Evolutionary conservation across 176 grass and related monocot species (phyloP).

Genomic region (Cenchrus americanus): DNA sequence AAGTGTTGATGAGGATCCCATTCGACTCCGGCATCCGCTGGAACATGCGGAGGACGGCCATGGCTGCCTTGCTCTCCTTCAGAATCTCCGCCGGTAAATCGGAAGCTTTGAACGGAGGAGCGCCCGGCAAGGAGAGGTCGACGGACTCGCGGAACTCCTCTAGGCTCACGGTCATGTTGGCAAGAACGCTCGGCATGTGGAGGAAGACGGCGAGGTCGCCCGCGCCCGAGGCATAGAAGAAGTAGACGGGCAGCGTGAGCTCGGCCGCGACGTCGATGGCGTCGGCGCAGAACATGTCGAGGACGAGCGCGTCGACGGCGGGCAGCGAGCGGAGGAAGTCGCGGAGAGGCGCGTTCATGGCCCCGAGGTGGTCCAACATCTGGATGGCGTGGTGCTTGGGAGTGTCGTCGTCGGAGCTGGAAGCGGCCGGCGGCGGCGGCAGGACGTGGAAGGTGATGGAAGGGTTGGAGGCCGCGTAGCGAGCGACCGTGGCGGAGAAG

Average conservation of each 20-base stretch:
- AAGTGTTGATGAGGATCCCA: constrained; percentile 60
- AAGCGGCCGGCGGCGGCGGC: background rate
- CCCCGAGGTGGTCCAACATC: constrained; percentile 11
- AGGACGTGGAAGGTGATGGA: constrained; percentile 60
- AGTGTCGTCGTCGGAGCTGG: background rate
- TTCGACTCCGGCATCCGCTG: background rate
- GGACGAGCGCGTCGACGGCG: constrained; percentile 30
- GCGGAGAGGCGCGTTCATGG: constrained; percentile 27
- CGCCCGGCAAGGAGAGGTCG: background rate
- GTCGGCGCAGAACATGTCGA: constrained; percentile 52
- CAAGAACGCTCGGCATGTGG: background rate
- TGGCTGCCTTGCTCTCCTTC: background rate
- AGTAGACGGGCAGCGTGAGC: constrained; percentile 38
- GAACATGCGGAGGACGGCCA: background rate
- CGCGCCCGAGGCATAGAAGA: constrained; percentile 40
- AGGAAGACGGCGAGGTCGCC: constrained; percentile 37
- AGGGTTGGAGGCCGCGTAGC: constrained; percentile 37
- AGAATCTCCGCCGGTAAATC: background rate
- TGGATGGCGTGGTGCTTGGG: background rate
- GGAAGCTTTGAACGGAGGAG: constrained; percentile 40
- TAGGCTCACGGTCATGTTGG: background rate
- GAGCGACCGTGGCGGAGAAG: constrained; percentile 31
- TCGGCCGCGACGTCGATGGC: constrained; percentile 43
- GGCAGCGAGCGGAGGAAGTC: constrained; percentile 43
- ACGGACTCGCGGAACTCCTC: background rate